Evolutionary conservation across 2,329 filamentous ascomycete genomes (phyloP), one percentile per base, ranked within the genome.

Genomic region (Aspergillus sp.): DNA sequence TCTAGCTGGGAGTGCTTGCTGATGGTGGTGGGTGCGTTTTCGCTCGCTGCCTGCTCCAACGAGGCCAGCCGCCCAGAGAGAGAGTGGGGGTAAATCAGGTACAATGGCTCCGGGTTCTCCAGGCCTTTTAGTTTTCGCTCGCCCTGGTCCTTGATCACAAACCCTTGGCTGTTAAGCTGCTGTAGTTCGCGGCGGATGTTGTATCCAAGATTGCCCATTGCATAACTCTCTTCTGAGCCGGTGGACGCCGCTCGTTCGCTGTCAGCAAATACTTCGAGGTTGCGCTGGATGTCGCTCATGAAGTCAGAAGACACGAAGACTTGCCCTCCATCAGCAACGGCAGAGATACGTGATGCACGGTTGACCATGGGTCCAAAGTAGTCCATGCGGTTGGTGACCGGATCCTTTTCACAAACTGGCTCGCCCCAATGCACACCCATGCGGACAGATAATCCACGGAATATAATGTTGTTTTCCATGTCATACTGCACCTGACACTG

Each of bases 321-420:
- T 64, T 98, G 91, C 1, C 93, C 93, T 48, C 93, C 93, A 63
- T 98, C 93, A 31, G 93, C 93, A 35, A 95, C 90, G 19, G 88
- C 86, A 6, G 89, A 93, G 52, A 98, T 95, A 70, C 93, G 86
- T 11, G 93, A 86, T 1, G 93, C 89, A 61, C 94, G 90, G 70
- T 98, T 98, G 59, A 98, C 93, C 90, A 98, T 98, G 10, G 93
- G 93, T 0, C 93, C 93, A 63, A 97, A 98, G 70, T 98, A 98
- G 60, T 98, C 93, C 93, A 98, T 98, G 50, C 93, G 89, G 45
- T 90, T 86, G 1, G 93, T 98, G 39, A 98, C 90, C 0, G 93
- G 93, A 66, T 98, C 93, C 39, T 86, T 86, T 67, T 98, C 93
- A 62, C 90, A 95, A 57, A 98, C 90, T 5, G 91, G 93, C 47